Base-by-base conservation (phyloP, 2,329 filamentous ascomycete genomes). In the Pochonia chlamydosporia region DNA sequence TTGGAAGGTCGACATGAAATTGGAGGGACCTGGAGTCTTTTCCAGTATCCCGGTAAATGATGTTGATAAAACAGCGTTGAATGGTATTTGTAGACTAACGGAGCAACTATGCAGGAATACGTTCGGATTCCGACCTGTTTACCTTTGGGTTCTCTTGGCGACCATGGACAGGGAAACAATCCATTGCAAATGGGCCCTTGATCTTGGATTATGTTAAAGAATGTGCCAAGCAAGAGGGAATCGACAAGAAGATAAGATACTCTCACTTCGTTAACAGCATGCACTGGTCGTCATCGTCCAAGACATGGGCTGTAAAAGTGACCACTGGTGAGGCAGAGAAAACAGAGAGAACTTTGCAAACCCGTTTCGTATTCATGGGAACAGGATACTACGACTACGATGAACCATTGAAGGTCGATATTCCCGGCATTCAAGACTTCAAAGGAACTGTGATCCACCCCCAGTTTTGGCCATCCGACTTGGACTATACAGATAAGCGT, bases 11-110 rank as follows among this genome's bases (percentile, higher is more conserved):
- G 85, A 43, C 66, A 74, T 47, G 69, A 74, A 35, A 70, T 88
- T 3, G 86, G 85, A 13, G 85, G 86, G 31, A 89, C 86, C 4
- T 90, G 86, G 85, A 77, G 78, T 52, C 75, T 88, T 39, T 89
- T 87, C 72, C 77, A 76, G 40, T 89, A 88, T 56, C 85, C 84
- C 0, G 82, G 47, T 49, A 35, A 16, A 42, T 42, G 13, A 9
- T 18, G 35, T 18, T 16, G 11, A 7, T 21, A 8, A 20, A 16
- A 8, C 6, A 11, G 16, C 9, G 13, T 21, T 28, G 23, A 11
- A 42, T n/a, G n/a, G n/a, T 4, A 14, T 11, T 8, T 8, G 10
- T 21, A 18, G 11, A 31, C 25, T 37, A n/a, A 7, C 8, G 6
- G 26, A 7, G 18, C n/a, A 35, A 5, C 26, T 5, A 16, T 20